A percentile compares a stretch with the other conserved stretches of the same genome.
Conservation (phyloP, 345 rosid species). For the Noccaea bulbosa region DNA sequence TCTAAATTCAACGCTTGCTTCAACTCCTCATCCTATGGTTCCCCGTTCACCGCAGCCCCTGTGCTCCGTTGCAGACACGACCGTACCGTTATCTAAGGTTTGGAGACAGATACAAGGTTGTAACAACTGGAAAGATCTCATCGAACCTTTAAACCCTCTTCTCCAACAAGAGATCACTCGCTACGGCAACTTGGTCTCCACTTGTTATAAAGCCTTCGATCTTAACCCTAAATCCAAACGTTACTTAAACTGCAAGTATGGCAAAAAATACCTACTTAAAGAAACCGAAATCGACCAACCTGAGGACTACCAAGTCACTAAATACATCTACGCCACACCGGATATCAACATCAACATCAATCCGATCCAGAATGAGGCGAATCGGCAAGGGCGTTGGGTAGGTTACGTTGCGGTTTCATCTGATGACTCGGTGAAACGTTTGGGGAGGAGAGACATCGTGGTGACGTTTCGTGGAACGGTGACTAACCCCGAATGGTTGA, state of each 20-base stretch:
- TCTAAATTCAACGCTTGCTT: conserved; percentile 15
- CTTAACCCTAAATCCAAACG: conserved; percentile 67
- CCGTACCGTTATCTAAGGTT: conserved; percentile 38
- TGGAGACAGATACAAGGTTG: conserved; percentile 86
- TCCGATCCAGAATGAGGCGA: conserved; percentile 55
- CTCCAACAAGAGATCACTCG: conserved; percentile 78
- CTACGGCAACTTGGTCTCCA: conserved; percentile 65
- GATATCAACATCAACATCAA: conserved; percentile 50
- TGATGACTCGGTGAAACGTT: conserved; percentile 48
- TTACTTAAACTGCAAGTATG: conserved; percentile 76
- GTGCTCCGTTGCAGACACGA: not conserved
- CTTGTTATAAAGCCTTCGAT: conserved; percentile 79
- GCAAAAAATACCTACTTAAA: conserved; percentile 55
- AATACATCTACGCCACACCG: conserved; percentile 88
- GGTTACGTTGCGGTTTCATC: conserved; percentile 77
- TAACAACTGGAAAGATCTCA: conserved; percentile 70
- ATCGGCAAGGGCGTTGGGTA: conserved; percentile 65
- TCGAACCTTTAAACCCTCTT: conserved; percentile 79
- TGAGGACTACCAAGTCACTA: conserved; percentile 66
- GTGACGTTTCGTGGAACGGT: conserved; percentile 79
- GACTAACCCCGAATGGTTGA: conserved; percentile 75
- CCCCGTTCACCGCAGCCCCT: conserved; percentile 11
- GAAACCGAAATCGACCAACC: conserved; percentile 56
- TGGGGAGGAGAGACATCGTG: conserved; percentile 79
- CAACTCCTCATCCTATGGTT: not conserved